A percentile compares a stretch with the other conserved stretches of the same genome.
phyloP scores from a whole-genome alignment of 2,329 filamentous ascomycete species.

The Claviceps cyperi region DNA sequence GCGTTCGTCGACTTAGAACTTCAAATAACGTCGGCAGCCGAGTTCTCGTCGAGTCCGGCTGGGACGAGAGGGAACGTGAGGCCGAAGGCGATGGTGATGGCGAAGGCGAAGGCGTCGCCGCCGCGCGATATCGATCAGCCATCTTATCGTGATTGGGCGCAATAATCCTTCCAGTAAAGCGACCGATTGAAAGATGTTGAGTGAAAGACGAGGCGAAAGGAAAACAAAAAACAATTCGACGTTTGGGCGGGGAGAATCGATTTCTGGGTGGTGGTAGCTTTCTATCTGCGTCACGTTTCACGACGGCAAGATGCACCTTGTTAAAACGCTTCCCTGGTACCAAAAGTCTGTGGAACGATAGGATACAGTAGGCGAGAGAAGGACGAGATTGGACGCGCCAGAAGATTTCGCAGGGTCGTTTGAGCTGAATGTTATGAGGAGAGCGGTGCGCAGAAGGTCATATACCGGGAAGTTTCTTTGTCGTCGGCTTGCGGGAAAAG shows the following conservation, averaged over 20 bases:
- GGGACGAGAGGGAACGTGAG: slow-evolving; percentile 12
- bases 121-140: slow-evolving; percentile 12
- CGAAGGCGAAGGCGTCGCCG: slow-evolving; percentile 29
- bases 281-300: slow-evolving; percentile 7
- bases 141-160: slow-evolving; percentile 7
- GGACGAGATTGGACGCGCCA: no score
- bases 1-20: slow-evolving; percentile 83
- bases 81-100: no score
- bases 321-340: not conserved
- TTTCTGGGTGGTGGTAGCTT: not conserved
- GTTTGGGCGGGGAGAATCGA: not conserved
- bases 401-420: not conserved
- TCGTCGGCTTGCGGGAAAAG: not conserved
- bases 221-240: not conserved
- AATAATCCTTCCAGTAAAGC: not conserved
- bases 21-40: slow-evolving; percentile 90
- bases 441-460: not conserved
- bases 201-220: not conserved
- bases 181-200: not conserved
- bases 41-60: slow-evolving; percentile 54
- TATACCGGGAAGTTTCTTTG: not conserved
- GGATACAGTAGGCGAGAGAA: not conserved
- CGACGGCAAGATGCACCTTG: slow-evolving; percentile 1
- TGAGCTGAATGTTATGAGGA: not conserved
- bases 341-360: slow-evolving; percentile 1